Percentiles rank a stretch among this genome's conserved stretches.
phyloP scores from a whole-genome alignment of 768 basidiomycete genomes.

The Leccinellum rugosiceps region DNA sequence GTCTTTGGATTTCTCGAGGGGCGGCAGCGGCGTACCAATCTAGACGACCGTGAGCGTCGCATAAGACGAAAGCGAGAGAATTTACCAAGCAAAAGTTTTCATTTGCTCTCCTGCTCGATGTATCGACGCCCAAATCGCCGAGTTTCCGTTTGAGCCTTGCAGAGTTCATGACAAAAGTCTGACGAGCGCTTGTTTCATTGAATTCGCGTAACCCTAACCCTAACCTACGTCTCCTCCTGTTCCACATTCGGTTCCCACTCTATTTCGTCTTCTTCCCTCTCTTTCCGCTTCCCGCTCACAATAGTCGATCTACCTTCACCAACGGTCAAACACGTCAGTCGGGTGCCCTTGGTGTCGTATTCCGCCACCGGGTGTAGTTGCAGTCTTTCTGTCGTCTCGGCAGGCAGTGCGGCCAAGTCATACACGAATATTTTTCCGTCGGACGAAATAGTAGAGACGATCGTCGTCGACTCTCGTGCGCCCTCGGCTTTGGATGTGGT shows the following conservation, averaged over 20 bases:
- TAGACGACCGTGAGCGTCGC: constrained; percentile 29
- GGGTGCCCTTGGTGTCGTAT: constrained; percentile 84
- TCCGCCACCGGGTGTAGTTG: constrained; percentile 54
- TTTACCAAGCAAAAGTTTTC: constrained; percentile 83
- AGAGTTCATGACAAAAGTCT: constrained; percentile 37
- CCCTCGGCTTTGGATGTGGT: constrained; percentile 10
- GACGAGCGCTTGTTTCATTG: neutral
- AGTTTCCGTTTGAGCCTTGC: constrained; percentile 79
- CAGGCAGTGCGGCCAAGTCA: constrained; percentile 56
- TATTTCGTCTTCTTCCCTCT: constrained; percentile 31
- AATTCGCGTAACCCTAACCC: constrained; percentile 17
- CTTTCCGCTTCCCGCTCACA: constrained; percentile 36
- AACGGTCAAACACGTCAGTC: constrained; percentile 72
- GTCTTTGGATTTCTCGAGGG: constrained; percentile 92
- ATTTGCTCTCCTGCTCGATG: constrained; percentile 64
- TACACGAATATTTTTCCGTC: constrained; percentile 84
- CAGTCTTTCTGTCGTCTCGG: constrained; percentile 15
- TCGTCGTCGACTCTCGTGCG: constrained; percentile 46
- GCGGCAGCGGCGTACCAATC: constrained; percentile 94
- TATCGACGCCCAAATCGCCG: constrained; percentile 73
- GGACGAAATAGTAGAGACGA: constrained; percentile 79
- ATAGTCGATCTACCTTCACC: constrained; percentile 46
- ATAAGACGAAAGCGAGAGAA: constrained; percentile 12
- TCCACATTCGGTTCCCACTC: constrained; percentile 23
- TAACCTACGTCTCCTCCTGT: neutral